phyloP scores from a whole-genome alignment of 2,329 filamentous ascomycete species.

The Colletotrichum falcatum region DNA sequence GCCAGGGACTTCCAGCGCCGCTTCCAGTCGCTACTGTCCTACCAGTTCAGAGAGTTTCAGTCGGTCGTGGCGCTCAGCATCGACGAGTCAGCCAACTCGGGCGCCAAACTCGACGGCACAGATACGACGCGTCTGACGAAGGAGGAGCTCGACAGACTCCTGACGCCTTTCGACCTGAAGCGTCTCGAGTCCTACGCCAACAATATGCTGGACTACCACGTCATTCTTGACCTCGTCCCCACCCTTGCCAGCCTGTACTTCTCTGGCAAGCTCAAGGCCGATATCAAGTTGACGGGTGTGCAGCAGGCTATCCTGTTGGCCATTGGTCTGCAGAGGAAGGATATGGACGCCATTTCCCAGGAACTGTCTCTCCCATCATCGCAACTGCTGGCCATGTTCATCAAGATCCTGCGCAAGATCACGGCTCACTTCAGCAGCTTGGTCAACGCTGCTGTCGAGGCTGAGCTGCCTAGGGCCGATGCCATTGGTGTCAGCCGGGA shows the following conservation, averaged over 20 bases:
- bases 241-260: constrained; percentile 88
- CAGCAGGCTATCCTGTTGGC: constrained; percentile 91
- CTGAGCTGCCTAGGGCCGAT: constrained; percentile 70
- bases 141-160: constrained; percentile 77
- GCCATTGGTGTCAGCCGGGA: constrained; percentile 69
- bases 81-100: constrained; percentile 83
- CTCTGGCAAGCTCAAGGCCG: constrained; percentile 75
- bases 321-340: constrained; percentile 90
- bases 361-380: constrained; percentile 80
- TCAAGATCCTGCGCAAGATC: constrained; percentile 93
- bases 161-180: constrained; percentile 95
- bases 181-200: constrained; percentile 95
- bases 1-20: constrained; percentile 92
- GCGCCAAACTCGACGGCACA: constrained; percentile 72
- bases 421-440: constrained; percentile 81
- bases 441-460: constrained; percentile 78
- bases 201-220: constrained; percentile 97
- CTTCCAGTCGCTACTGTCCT: constrained; percentile 91
- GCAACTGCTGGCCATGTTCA: constrained; percentile 95
- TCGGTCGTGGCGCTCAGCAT: constrained; percentile 85
- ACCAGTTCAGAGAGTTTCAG: constrained; percentile 88
- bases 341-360: constrained; percentile 81
- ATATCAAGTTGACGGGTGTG: constrained; percentile 80
- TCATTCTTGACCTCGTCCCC: constrained; percentile 93
- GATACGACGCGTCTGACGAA: constrained; percentile 73